Evolutionary conservation across 2,329 filamentous ascomycete species (phyloP), one percentile per base, ranked within the genome.

Genomic region (Penicillium sp.): DNA sequence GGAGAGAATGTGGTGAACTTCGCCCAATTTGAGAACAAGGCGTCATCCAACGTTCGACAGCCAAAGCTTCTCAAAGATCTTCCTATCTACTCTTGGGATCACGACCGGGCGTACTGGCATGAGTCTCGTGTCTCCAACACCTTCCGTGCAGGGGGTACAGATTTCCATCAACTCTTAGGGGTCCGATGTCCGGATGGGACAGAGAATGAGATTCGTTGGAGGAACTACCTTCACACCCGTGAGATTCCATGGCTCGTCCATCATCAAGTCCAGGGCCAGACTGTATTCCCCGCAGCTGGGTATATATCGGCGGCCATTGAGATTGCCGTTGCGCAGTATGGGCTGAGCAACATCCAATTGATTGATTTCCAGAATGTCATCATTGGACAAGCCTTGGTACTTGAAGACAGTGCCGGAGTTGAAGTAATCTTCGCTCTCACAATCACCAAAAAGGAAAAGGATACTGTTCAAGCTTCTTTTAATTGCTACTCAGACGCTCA

Each of bases 241-340:
- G 61, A 66, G 30, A 43, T 64, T 6, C 48, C 57, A 0, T 66
- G 63, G 64, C 38, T 66, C 4, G 26, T 18, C 2, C 56, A 56
- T 33, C 64, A 67, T 32, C 46, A 51, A 23, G 40, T 67, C 2
- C 59, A 62, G 28, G 51, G 51, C 1, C 52, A 61, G 31, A 50
- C 53, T 6, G 44, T 62, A 6, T 58, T 61, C 18, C 60, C 60
- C 4, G 56, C 49, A 3, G 52, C 58, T 4, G 59, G 49, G 1
- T 63, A 55, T 23, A 36, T 59, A 3, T 47, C 43, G 1, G 57
- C 57, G 18, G 56, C 56, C 2, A 38, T 57, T 1, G 57, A 64
- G 23, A 45, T 55, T 7, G 15, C 50, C 3, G 8, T 44, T 1
- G 37, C 41, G 10, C 33, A 41, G 3, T 51, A 44, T 37, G 44